Conservation (phyloP, 108 stramenopile genomes). For the Skeletonema tropicum region DNA sequence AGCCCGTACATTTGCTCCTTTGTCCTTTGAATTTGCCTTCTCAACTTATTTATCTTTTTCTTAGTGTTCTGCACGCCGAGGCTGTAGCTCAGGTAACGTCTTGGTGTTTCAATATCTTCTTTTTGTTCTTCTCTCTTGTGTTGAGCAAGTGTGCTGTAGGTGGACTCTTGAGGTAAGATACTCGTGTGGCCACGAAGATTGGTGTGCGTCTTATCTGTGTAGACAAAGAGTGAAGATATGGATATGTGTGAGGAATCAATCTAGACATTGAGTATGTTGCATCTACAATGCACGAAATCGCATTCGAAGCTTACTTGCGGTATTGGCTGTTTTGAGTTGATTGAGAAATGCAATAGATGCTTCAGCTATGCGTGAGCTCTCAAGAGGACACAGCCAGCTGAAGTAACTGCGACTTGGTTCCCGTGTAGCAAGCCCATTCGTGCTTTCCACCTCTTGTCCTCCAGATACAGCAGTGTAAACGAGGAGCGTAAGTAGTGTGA, state of each 20-base stretch:
- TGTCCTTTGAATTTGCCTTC: background rate
- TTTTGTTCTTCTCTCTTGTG: background rate
- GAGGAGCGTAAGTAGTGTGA: background rate
- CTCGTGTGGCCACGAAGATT: background rate
- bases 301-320: background rate
- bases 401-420: background rate
- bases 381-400: background rate
- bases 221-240: background rate
- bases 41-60: background rate
- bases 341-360: background rate
- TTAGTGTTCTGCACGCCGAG: background rate
- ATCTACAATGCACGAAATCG: background rate
- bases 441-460: background rate
- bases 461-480: background rate
- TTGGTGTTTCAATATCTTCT: background rate
- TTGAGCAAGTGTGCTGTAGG: background rate
- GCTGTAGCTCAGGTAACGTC: background rate
- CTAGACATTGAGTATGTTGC: background rate
- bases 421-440: background rate
- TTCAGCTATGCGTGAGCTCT: background rate
- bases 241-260: background rate
- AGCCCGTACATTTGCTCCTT: too few relatives aligned
- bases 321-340: background rate
- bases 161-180: background rate
- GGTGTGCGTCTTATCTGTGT: background rate